Conservation (phyloP, 2,329 filamentous ascomycete genomes). For the Calonectria pseudoreteaudii region DNA sequence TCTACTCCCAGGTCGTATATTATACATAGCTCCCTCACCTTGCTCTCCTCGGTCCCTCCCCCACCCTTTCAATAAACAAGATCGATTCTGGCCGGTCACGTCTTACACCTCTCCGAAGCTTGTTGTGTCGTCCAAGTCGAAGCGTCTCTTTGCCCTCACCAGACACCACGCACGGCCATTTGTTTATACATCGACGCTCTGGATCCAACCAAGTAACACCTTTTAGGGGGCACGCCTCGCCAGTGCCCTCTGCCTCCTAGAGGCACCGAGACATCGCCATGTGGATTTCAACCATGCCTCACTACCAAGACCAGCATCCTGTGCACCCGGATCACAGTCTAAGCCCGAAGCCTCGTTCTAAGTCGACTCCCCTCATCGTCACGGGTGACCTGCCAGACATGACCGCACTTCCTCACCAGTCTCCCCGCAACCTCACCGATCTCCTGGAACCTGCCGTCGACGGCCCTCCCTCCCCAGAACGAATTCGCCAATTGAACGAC, state of each 20-base stretch:
- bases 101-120: not conserved
- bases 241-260: conserved; percentile 43
- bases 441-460: conserved; percentile 70
- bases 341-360: conserved; percentile 29
- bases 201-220: conserved; percentile 33
- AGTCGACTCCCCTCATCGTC: conserved; percentile 22
- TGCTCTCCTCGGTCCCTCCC: conserved; percentile 22
- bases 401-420: conserved; percentile 29
- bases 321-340: conserved; percentile 34
- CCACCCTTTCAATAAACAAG: conserved; percentile 22
- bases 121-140: not conserved
- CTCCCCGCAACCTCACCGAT: conserved; percentile 50
- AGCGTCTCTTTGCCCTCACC: not conserved
- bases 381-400: conserved; percentile 11
- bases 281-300: conserved; percentile 42
- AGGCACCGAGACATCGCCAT: conserved; percentile 37
- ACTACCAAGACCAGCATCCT: conserved; percentile 42
- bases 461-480: conserved; percentile 70
- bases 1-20: conserved; percentile 39
- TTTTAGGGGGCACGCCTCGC: conserved; percentile 45
- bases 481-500: conserved; percentile 68
- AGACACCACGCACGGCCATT: conserved; percentile 1
- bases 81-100: conserved; percentile 16
- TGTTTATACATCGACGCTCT: conserved; percentile 32
- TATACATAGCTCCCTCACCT: conserved; percentile 39